Evolutionary conservation across 208 protist genomes (phyloP).

Genomic region (Jaenimonas drosophilae): DNA sequence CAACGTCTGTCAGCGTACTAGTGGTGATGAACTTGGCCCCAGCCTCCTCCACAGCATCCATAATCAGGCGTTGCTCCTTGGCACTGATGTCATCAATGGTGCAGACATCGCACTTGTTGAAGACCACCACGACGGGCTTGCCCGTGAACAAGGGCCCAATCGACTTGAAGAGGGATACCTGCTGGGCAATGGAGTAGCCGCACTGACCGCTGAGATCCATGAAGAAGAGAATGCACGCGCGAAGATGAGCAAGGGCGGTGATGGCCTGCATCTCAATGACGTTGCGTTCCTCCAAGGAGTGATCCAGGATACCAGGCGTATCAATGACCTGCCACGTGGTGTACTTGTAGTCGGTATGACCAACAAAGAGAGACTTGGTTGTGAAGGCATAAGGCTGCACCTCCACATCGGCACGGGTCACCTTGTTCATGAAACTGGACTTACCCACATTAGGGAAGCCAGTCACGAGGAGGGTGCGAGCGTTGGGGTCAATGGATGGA

Average conservation of each 20-base stretch:
- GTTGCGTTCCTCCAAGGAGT: constrained; percentile 99
- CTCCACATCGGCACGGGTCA: constrained; percentile 99
- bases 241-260: constrained; percentile 98
- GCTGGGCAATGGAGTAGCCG: constrained; percentile 97
- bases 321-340: constrained; percentile 99
- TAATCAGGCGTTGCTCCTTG: constrained; percentile 83
- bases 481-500: constrained; percentile 99
- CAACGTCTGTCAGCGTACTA: constrained; percentile 94
- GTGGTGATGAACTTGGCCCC: constrained; percentile 89
- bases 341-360: constrained; percentile 99
- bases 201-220: constrained; percentile 99
- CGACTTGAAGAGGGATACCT: constrained; percentile 96
- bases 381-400: constrained; percentile 99
- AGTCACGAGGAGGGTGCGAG: constrained; percentile 96
- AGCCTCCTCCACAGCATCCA: constrained; percentile 70
- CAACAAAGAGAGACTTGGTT: constrained; percentile 99
- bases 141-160: constrained; percentile 99
- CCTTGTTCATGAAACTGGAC: constrained; percentile 99
- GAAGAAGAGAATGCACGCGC: constrained; percentile 97
- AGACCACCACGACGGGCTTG: constrained; percentile 98
- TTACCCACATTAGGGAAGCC: constrained; percentile 99
- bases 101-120: constrained; percentile 99
- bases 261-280: constrained; percentile 99
- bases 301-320: constrained; percentile 99
- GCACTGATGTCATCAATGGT: constrained; percentile 82